Conservation (phyloP, 257 asterid species). For the Plantago major region DNA sequence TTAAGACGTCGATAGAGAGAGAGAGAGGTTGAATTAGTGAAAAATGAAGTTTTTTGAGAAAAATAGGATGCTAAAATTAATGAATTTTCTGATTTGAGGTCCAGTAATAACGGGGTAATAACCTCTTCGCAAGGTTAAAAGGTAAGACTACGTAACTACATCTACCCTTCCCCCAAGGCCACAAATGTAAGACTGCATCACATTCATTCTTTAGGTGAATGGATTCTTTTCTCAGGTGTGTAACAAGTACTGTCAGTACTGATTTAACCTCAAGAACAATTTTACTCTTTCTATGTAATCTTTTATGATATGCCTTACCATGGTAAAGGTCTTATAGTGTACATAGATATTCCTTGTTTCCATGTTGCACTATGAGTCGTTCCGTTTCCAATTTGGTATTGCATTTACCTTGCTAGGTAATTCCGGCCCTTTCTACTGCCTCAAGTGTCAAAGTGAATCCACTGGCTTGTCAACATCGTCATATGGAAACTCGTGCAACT, state of each 20-base stretch:
- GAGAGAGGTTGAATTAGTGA: too few species aligned
- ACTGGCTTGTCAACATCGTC: slow-evolving; percentile 50
- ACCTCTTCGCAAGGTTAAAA: too few species aligned
- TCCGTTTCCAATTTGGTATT: slow-evolving; percentile 15
- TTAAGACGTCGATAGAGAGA: too few species aligned
- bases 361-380: not conserved
- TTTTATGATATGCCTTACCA: not conserved
- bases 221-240: not conserved
- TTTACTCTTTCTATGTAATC: not conserved
- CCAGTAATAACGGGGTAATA: too few species aligned
- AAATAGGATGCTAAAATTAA: too few species aligned
- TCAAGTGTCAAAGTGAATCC: slow-evolving; percentile 43
- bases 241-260: not conserved
- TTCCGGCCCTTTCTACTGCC: slow-evolving; percentile 42
- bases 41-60: too few species aligned
- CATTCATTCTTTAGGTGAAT: too few species aligned
- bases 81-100: too few species aligned
- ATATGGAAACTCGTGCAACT: slow-evolving; percentile 30
- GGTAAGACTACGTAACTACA: too few species aligned
- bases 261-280: not conserved
- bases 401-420: slow-evolving; percentile 16
- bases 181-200: too few species aligned
- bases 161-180: too few species aligned
- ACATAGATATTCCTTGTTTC: slow-evolving; percentile 1
- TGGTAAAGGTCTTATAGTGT: slow-evolving; percentile 7